phyloP scores from a whole-genome alignment of 2,329 filamentous ascomycete species.

The Botrytis cinerea region DNA sequence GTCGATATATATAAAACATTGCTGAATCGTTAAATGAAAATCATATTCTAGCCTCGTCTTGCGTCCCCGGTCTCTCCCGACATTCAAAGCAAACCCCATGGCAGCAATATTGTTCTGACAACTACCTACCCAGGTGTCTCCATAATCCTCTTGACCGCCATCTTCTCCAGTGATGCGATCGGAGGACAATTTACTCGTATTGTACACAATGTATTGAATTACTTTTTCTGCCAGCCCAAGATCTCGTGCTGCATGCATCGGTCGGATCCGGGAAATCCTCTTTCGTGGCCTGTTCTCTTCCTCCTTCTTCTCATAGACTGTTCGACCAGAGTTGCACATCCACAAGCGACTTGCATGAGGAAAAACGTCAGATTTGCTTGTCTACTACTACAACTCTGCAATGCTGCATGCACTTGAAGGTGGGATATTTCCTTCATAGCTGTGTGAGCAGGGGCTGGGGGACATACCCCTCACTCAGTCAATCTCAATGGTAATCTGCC shows the following conservation, averaged over 20 bases:
- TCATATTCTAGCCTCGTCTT: slow-evolving; percentile 20
- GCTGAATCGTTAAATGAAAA: background rate
- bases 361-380: slow-evolving; percentile 6
- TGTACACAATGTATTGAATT: background rate
- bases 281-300: background rate
- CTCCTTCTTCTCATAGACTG: background rate
- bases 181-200: slow-evolving; percentile 5
- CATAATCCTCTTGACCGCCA: slow-evolving; percentile 3
- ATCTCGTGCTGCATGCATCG: background rate
- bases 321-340: background rate
- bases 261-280: slow-evolving; percentile 3
- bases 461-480: slow-evolving; percentile 22
- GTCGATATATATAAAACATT: background rate
- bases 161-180: background rate
- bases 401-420: slow-evolving; percentile 8
- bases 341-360: slow-evolving; percentile 7
- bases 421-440: slow-evolving; percentile 13
- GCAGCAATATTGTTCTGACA: background rate
- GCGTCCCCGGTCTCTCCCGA: slow-evolving; percentile 20
- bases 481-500: slow-evolving; percentile 20
- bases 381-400: slow-evolving; percentile 5
- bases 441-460: background rate
- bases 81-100: background rate
- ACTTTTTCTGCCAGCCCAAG: slow-evolving; percentile 12
- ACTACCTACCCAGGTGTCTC: background rate